These are phyloP conservation scores for Xylaria cubensis DNA, from an alignment of 495 filamentous ascomycete species.

Conservation along the genomic window DNA sequence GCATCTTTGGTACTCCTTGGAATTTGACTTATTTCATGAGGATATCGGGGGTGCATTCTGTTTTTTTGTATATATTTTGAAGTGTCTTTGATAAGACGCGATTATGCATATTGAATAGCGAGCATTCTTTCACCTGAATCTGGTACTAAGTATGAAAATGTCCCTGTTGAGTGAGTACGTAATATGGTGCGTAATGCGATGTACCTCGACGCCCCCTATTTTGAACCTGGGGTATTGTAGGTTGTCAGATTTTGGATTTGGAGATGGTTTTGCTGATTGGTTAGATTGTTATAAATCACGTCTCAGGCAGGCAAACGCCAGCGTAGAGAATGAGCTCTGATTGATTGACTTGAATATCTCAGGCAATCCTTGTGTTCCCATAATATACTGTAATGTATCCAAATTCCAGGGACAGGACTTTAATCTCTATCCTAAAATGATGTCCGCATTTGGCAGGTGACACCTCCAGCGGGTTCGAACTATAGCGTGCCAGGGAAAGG, in stretches of 20 bases:
- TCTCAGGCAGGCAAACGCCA: not conserved
- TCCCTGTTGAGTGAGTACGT: not conserved
- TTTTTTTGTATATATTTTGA: constrained; percentile 20
- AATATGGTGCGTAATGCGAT: not conserved
- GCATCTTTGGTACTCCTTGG: constrained; percentile 11
- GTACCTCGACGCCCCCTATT: not conserved
- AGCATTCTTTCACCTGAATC: not conserved
- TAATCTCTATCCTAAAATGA: not conserved
- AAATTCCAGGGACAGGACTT: not conserved
- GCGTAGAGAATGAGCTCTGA: not conserved
- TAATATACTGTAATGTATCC: not conserved
- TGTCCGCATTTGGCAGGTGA: not conserved
- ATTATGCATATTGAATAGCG: not conserved
- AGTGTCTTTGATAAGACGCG: not conserved
- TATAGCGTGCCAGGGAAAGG: constrained; percentile 1
- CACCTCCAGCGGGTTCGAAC: not conserved
- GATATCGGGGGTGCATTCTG: not conserved
- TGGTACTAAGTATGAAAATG: not conserved
- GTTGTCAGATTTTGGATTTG: not conserved
- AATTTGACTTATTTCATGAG: constrained; percentile 6
- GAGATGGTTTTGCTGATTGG: not conserved
- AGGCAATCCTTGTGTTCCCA: not conserved
- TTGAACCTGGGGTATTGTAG: not conserved
- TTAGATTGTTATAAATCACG: not conserved
- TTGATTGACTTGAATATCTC: not conserved